Base-by-base conservation (phyloP, 192 early-diverging fungal genomes). In the Gigaspora rosea region DNA sequence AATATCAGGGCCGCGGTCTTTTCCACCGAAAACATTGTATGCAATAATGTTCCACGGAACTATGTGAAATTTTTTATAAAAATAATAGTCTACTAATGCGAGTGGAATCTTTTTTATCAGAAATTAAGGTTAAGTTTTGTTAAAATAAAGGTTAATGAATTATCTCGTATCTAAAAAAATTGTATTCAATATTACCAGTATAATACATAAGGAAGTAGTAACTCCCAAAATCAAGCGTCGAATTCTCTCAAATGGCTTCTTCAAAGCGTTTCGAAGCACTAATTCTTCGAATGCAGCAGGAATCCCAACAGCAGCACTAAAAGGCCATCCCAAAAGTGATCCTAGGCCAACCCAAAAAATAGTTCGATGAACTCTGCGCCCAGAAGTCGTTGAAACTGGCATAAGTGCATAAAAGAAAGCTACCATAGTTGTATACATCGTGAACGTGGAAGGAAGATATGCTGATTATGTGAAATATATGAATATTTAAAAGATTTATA, bases 381-480 rank as follows among this genome's bases (percentile, higher is more conserved):
- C 76, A 56, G 80, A 75, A 11, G 81, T 78, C 13, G 79, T 76
- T 13, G 83, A 81, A 3, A 92, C 90, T 10, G 86, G 82, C 8
- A 78, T 65, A 32, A 99, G 86, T 15, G 87, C 88, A 10, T 87
- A 81, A 4, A 94, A 89, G 52, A 90, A 89, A 2, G 94, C 95
- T 48, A 97, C 75, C 73, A 91, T 91, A 8, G 88, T 85, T n/a
- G 87, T 80, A 75, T 89, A 92, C 97, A 98, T 99, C 58, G 95
- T 91, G 85, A 97, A 97, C 32, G 94, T 88, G 12, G 96, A 95
- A 0, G 97, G 97, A 46, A 99, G 83, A 79, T 89, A 90, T 36
- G 96, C 95, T 84, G 75, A 49, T 9, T 49, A 27, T 46, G 46
- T 50, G 9, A 36, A 27, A 48, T 76, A 79, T 48, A 35, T 65